A percentile compares a stretch with the other conserved stretches of the same genome.
phyloP scores from a whole-genome alignment of 345 rosid species.

The Physaria fendleri region DNA sequence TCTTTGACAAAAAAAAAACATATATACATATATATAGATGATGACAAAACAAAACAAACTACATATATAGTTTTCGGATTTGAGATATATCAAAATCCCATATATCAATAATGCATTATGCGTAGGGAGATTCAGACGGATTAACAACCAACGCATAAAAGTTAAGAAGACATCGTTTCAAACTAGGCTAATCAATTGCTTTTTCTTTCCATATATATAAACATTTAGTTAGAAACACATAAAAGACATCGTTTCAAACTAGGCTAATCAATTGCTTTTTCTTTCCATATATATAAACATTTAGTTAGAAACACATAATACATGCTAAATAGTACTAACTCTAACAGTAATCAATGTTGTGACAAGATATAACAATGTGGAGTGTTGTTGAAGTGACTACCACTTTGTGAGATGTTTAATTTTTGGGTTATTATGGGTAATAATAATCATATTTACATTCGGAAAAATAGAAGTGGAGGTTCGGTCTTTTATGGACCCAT shows the following conservation, averaged over 20 bases:
- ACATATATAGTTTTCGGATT: not conserved
- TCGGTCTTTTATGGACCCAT: constrained; percentile 22
- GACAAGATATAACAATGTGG: not conserved
- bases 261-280: constrained; percentile 11
- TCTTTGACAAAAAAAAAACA: too few relatives aligned
- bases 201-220: not conserved
- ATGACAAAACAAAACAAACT: too few relatives aligned
- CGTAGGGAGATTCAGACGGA: constrained; percentile 12
- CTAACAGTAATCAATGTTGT: not conserved
- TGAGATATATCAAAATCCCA: not conserved
- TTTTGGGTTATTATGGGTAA: not conserved
- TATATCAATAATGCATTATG: not conserved
- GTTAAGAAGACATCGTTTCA: constrained; percentile 22
- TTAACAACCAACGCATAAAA: constrained; percentile 23
- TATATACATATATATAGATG: not conserved
- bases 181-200: constrained; percentile 13
- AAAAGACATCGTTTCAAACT: constrained; percentile 22
- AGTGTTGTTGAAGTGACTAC: constrained; percentile 19
- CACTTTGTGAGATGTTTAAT: constrained; percentile 4
- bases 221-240: constrained; percentile 5
- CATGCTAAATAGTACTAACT: not conserved
- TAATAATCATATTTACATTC: not conserved
- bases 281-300: not conserved
- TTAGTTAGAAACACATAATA: not conserved
- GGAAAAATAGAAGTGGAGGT: constrained; percentile 14